Percentiles rank a stretch among this genome's conserved stretches.
Conservation (phyloP, 306 rosid genomes). For the Lathyrus oleraceus region DNA sequence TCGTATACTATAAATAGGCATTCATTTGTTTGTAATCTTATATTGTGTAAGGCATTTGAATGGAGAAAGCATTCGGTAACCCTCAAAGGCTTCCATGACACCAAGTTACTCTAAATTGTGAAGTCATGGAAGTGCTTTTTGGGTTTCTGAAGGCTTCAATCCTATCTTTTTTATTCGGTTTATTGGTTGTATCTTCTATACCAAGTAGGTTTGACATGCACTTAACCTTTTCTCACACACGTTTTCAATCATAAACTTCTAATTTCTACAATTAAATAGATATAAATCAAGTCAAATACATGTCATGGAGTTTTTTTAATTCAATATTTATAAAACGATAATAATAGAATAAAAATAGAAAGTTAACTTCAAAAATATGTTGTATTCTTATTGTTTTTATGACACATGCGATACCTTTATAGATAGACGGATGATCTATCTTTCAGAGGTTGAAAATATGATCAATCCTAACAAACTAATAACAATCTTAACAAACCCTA, state of each 20-base stretch:
- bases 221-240: not conserved
- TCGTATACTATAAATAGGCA: constrained; percentile 20
- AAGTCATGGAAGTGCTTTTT: not conserved
- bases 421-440: too few species aligned
- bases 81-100: constrained; percentile 37
- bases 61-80: constrained; percentile 31
- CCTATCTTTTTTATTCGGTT: not conserved
- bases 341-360: too few species aligned
- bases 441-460: too few species aligned
- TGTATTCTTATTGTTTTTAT: too few species aligned
- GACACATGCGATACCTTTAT: too few species aligned
- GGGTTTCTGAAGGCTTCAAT: not conserved
- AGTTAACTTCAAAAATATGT: too few species aligned
- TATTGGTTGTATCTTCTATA: not conserved
- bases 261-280: too few species aligned
- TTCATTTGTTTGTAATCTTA: not conserved
- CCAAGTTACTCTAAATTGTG: not conserved
- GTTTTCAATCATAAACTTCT: not conserved
- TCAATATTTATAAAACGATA: too few species aligned
- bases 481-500: too few species aligned
- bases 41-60: not conserved
- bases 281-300: too few species aligned
- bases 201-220: not conserved
- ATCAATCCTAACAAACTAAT: too few species aligned
- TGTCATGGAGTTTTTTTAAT: too few species aligned